These are phyloP conservation scores for Diplodia corticola DNA, from an alignment of 2,329 filamentous ascomycete genomes.

Conservation along the genomic window DNA sequence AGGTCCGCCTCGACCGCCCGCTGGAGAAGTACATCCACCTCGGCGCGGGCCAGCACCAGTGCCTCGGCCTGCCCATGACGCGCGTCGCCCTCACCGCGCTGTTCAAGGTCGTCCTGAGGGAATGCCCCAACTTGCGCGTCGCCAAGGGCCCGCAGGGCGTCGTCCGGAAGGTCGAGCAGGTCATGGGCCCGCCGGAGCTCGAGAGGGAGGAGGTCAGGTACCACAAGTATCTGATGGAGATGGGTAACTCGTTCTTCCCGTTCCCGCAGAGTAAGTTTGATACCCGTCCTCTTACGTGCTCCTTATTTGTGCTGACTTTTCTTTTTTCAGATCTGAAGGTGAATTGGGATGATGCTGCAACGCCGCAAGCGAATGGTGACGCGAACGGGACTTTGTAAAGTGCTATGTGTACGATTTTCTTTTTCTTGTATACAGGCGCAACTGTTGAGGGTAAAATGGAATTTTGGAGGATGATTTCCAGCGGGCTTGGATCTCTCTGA, in stretches of 20 bases:
- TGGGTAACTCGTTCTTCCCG: slow-evolving; percentile 49
- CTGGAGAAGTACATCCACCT: slow-evolving; percentile 49
- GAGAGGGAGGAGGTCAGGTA: slow-evolving; percentile 39
- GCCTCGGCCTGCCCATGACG: slow-evolving; percentile 47
- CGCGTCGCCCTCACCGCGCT: slow-evolving; percentile 47
- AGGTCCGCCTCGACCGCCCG: slow-evolving; percentile 40
- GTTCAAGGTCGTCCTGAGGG: slow-evolving; percentile 45
- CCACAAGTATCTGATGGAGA: slow-evolving; percentile 50
- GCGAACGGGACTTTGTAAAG: not conserved
- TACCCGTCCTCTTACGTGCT: not conserved
- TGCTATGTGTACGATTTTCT: not conserved
- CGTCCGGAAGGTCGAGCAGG: slow-evolving; percentile 47
- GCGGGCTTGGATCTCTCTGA: not conserved
- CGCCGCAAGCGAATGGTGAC: not conserved
- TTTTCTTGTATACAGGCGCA: not conserved
- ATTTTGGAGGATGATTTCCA: not conserved
- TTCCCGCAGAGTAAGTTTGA: slow-evolving; percentile 49
- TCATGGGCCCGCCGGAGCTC: slow-evolving; percentile 24
- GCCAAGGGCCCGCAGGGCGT: slow-evolving; percentile 42
- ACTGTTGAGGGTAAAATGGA: not conserved
- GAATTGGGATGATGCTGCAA: not conserved
- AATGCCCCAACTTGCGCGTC: slow-evolving; percentile 40
- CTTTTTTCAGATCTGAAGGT: not conserved
- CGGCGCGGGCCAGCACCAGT: slow-evolving; percentile 45
- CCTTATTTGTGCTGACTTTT: not conserved